Conservation (phyloP, 768 basidiomycete genomes). For the Rhizopogon roseolus region DNA sequence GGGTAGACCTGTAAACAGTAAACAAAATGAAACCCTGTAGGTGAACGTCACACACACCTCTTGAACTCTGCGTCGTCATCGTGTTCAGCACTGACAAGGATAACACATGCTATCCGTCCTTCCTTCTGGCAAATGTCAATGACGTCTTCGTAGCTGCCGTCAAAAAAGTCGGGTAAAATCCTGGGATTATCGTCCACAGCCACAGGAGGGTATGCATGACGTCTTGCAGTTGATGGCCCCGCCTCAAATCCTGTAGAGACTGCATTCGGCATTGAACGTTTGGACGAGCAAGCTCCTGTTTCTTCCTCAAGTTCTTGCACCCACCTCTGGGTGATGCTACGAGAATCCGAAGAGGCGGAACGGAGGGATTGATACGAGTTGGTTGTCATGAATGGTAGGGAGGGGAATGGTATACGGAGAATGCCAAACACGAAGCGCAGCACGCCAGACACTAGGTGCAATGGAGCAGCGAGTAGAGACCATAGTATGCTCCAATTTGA, state of each 20-base stretch:
- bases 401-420: slow-evolving; percentile 65
- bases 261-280: slow-evolving; percentile 32
- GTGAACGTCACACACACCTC: slow-evolving; percentile 38
- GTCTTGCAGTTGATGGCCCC: slow-evolving; percentile 41
- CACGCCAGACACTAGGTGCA: slow-evolving; percentile 55
- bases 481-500: slow-evolving; percentile 33
- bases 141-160: slow-evolving; percentile 79
- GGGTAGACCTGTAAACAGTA: slow-evolving; percentile 49
- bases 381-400: slow-evolving; percentile 44
- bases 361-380: slow-evolving; percentile 41
- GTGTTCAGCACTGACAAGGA: slow-evolving; percentile 87
- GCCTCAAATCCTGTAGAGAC: slow-evolving; percentile 34
- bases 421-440: slow-evolving; percentile 62
- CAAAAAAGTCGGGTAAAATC: slow-evolving; percentile 74
- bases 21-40: background rate
- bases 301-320: slow-evolving; percentile 79
- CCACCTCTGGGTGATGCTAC: slow-evolving; percentile 69
- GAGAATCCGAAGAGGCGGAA: slow-evolving; percentile 32
- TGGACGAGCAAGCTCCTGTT: slow-evolving; percentile 67
- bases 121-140: slow-evolving; percentile 69
- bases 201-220: slow-evolving; percentile 22
- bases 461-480: slow-evolving; percentile 52
- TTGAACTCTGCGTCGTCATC: slow-evolving; percentile 88
- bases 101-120: slow-evolving; percentile 67
- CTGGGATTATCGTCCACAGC: slow-evolving; percentile 33